Evolutionary conservation across 2,329 filamentous ascomycete species (phyloP).

Genomic region (Ophiostoma sp.): DNA sequence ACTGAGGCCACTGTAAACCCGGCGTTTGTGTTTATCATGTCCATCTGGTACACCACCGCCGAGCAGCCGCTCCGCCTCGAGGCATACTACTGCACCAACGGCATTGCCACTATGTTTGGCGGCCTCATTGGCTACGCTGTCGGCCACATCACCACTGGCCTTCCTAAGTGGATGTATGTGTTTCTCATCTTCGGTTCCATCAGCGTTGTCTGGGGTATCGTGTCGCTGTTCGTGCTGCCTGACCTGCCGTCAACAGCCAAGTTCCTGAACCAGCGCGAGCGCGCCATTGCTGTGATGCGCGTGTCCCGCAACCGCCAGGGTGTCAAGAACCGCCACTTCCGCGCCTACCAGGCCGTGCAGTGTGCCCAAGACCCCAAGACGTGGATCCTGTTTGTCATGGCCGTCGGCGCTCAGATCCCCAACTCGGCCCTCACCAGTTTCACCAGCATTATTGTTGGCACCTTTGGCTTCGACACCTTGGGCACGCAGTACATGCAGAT

Average conservation of each 20-base stretch:
- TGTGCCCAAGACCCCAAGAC: conserved; percentile 54
- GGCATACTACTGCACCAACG: conserved; percentile 55
- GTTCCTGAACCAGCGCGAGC: conserved; percentile 46
- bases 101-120: conserved; percentile 38
- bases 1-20: conserved; percentile 51
- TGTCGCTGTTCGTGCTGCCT: conserved; percentile 45
- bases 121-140: conserved; percentile 27
- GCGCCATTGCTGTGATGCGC: conserved; percentile 49
- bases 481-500: conserved; percentile 44
- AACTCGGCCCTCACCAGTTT: conserved; percentile 38
- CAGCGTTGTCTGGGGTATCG: conserved; percentile 43
- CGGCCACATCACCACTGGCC: conserved; percentile 29
- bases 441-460: conserved; percentile 33
- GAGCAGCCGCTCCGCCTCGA: conserved; percentile 58
- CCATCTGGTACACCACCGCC: conserved; percentile 58
- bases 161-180: conserved; percentile 31
- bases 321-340: conserved; percentile 51
- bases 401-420: conserved; percentile 26
- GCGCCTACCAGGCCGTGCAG: conserved; percentile 51
- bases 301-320: conserved; percentile 54
- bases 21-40: conserved; percentile 57
- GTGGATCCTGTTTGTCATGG: conserved; percentile 47
- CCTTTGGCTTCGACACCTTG: conserved; percentile 32
- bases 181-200: conserved; percentile 50
- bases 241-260: conserved; percentile 51